A percentile compares a stretch with the other conserved stretches of the same genome.
Evolutionary conservation across 805 yeast species (phyloP).

Genomic region (Saturnispora serradocipensis): DNA sequence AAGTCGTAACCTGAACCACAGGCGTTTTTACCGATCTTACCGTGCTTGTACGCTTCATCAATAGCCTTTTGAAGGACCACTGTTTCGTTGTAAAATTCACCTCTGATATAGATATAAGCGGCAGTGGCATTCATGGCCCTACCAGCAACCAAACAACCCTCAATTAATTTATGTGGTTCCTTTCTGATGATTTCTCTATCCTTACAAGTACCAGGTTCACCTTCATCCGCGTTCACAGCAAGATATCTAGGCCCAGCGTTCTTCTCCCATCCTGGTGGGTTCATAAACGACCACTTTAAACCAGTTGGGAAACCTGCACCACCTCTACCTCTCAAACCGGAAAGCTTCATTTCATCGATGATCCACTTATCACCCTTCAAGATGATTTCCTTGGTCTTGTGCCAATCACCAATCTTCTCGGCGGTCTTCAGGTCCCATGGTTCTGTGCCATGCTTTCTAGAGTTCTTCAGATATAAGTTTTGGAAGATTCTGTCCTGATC

Average conservation of each 20-base stretch:
- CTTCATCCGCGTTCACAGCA: conserved; percentile 89
- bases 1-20: conserved; percentile 83
- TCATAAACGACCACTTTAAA: conserved; percentile 87
- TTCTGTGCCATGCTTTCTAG: conserved; percentile 52
- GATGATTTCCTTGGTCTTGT: conserved; percentile 79
- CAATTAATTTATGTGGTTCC: conserved; percentile 86
- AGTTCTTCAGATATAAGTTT: conserved; percentile 47
- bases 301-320: conserved; percentile 95
- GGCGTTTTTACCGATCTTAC: conserved; percentile 73
- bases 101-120: conserved; percentile 84
- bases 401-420: conserved; percentile 81
- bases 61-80: conserved; percentile 67
- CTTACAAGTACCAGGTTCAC: conserved; percentile 92
- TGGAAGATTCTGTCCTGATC: conserved; percentile 86
- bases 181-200: conserved; percentile 86
- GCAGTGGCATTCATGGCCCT: conserved; percentile 91
- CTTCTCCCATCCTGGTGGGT: conserved; percentile 93
- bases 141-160: conserved; percentile 86
- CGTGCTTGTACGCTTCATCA: conserved; percentile 78
- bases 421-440: conserved; percentile 57
- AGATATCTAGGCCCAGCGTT: conserved; percentile 82
- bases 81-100: conserved; percentile 82
- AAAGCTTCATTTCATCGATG: conserved; percentile 75
- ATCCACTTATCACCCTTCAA: conserved; percentile 85
- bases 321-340: conserved; percentile 86